A percentile compares a stretch with the other conserved stretches of the same genome.
These are phyloP conservation scores for Fraxinus angustifolia DNA, from an alignment of 305 asterid genomes.

Conservation along the genomic window DNA sequence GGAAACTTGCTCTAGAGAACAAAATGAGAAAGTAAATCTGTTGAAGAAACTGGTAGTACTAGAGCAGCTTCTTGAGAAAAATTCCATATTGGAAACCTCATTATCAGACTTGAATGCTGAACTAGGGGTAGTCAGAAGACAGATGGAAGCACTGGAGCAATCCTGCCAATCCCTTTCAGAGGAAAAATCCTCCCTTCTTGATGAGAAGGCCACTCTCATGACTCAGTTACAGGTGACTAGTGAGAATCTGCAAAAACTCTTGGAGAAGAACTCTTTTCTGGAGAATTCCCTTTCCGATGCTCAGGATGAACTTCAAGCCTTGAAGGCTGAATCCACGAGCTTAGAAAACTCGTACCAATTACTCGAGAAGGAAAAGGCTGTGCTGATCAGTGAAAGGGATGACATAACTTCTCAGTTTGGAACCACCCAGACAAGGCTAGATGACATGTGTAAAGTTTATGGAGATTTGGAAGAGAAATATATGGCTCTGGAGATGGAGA, in stretches of 20 bases:
- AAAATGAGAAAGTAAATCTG: slow-evolving; percentile 60
- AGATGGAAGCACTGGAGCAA: slow-evolving; percentile 57
- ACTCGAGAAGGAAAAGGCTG: slow-evolving; percentile 68
- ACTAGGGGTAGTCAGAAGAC: slow-evolving; percentile 70
- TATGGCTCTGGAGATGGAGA: slow-evolving; percentile 66
- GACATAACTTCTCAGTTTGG: slow-evolving; percentile 56
- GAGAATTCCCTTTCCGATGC: slow-evolving; percentile 62
- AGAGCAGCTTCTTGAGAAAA: slow-evolving; percentile 86
- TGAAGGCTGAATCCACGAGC: slow-evolving; percentile 56
- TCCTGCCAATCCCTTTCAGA: slow-evolving; percentile 56
- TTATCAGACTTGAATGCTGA: slow-evolving; percentile 81
- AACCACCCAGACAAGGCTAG: slow-evolving; percentile 42
- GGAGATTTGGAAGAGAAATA: slow-evolving; percentile 61
- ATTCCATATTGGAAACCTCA: slow-evolving; percentile 73
- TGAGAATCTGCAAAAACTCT: slow-evolving; percentile 58
- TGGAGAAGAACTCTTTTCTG: slow-evolving; percentile 65
- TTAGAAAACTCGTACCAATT: slow-evolving; percentile 74
- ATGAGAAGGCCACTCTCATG: slow-evolving; percentile 54
- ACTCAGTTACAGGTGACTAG: slow-evolving; percentile 56
- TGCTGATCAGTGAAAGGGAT: slow-evolving; percentile 56
- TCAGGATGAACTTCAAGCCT: slow-evolving; percentile 55
- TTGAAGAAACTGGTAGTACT: slow-evolving; percentile 61
- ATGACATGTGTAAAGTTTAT: slow-evolving; percentile 51
- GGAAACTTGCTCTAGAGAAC: slow-evolving; percentile 58
- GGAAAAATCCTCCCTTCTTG: slow-evolving; percentile 64